Evolutionary conservation across 2,329 filamentous ascomycete species (phyloP), one percentile per base, ranked within the genome.

Genomic region (Verticillium longisporum): DNA sequence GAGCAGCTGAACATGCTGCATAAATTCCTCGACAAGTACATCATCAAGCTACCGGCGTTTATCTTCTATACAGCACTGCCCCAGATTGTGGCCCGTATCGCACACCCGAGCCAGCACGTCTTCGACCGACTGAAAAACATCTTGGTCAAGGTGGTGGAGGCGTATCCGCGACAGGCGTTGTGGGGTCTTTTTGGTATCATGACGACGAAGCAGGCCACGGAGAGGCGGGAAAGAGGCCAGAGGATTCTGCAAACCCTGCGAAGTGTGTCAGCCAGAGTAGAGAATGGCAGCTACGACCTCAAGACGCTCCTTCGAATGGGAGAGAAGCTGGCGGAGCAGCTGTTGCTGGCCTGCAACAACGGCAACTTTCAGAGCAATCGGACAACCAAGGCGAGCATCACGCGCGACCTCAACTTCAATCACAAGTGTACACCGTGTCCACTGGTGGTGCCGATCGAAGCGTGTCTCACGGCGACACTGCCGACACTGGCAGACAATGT

Each of bases 41-140:
- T 94, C 18, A 74, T 81, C 26, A 82, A 86, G 5, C 79, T 93
- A 62, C 90, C 90, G 2, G 84, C 89, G 1, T 93, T 89, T 68
- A 84, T 92, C 36, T 92, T 92, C 73, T 94, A 92, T 71, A 90
- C 88, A 2, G 82, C 94, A 6, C 80, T 99, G 53, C 90, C 95
- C 5, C 95, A 99, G 74, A 89, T 99, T 64, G 90, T 99, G 61
- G 95, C 94, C n/a, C 88, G 95, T 36, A 97, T 99, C 68, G 91
- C 90, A 55, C 95, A 99, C 75, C 87, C 89, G 1, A 91, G 97
- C 71, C 74, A 74, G 4, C 84, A 87, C 1, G 92, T 97, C 1
- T 96, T 91, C 74, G 85, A 88, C 62, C 79, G 90, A 10, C 78
- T 99, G 6, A 85, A 88, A 59, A 82, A 83, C 37, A 94, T 98